A percentile compares a stretch with the other conserved stretches of the same genome.
phyloP scores from a whole-genome alignment of 2,329 filamentous ascomycete species.

The Coleophoma crateriformis region DNA sequence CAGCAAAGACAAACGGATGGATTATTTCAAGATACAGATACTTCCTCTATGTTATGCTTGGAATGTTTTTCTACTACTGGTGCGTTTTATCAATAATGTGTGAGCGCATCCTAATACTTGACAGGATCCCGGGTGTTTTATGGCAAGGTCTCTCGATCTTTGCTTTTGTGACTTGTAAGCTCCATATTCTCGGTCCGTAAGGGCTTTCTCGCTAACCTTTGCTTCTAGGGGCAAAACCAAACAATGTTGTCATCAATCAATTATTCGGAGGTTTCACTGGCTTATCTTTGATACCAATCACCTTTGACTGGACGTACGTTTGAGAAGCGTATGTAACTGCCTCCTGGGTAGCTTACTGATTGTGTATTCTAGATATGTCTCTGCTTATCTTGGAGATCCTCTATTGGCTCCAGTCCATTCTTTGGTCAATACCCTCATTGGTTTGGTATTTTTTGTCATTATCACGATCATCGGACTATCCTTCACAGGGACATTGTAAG shows the following conservation, averaged over 20 bases:
- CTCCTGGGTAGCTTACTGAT: neutral
- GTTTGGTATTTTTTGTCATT: constrained; percentile 61
- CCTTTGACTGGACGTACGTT: constrained; percentile 69
- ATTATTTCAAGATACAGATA: constrained; percentile 52
- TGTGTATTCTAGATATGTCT: constrained; percentile 8
- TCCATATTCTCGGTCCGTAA: neutral
- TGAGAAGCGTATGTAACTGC: neutral
- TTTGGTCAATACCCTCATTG: constrained; percentile 66
- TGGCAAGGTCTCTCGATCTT: constrained; percentile 42
- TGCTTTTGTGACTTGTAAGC: constrained; percentile 57
- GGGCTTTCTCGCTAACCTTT: neutral
- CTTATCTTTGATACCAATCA: constrained; percentile 62
- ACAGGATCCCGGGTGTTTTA: constrained; percentile 35
- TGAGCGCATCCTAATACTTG: constrained; percentile 34
- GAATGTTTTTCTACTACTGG: constrained; percentile 45
- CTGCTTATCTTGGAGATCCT: constrained; percentile 49
- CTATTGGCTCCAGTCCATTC: constrained; percentile 68
- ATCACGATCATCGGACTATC: constrained; percentile 54
- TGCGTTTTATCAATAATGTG: constrained; percentile 43
- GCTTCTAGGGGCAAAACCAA: constrained; percentile 49
- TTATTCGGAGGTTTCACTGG: constrained; percentile 64
- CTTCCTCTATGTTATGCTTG: constrained; percentile 35
- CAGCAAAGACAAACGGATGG: constrained; percentile 50
- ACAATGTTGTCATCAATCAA: constrained; percentile 65
- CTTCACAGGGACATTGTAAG: constrained; percentile 49